These are phyloP conservation scores for Xeromyces bisporus DNA, from an alignment of 495 filamentous ascomycete genomes.

Conservation along the genomic window DNA sequence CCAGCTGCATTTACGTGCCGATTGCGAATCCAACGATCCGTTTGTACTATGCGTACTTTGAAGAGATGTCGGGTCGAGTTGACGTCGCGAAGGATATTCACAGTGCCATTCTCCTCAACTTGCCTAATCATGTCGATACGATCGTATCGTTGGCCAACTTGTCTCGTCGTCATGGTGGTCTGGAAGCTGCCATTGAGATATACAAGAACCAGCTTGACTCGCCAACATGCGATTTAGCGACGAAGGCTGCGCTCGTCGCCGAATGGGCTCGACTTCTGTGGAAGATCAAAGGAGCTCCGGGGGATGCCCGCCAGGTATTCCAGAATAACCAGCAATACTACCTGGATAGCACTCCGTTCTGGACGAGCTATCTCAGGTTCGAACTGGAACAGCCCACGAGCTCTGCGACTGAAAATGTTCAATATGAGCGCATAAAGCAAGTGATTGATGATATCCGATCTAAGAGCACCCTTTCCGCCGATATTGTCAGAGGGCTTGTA, in stretches of 20 bases:
- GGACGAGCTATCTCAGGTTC: constrained; percentile 76
- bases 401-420: constrained; percentile 41
- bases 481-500: constrained; percentile 58
- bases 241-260: constrained; percentile 72
- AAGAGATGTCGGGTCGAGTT: constrained; percentile 62
- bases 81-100: constrained; percentile 74
- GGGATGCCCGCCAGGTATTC: constrained; percentile 78
- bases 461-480: constrained; percentile 52
- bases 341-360: constrained; percentile 77
- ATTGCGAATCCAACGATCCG: constrained; percentile 66
- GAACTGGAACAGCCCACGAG: constrained; percentile 78
- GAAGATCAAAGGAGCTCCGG: constrained; percentile 73
- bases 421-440: constrained; percentile 58
- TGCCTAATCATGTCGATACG: constrained; percentile 69
- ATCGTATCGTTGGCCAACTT: constrained; percentile 82
- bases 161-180: constrained; percentile 64
- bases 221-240: constrained; percentile 51
- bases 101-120: constrained; percentile 49
- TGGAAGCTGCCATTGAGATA: constrained; percentile 74
- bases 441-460: constrained; percentile 62
- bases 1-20: constrained; percentile 66
- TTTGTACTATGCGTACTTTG: constrained; percentile 85
- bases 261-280: constrained; percentile 83
- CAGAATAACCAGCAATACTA: constrained; percentile 71
- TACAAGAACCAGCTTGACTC: constrained; percentile 68